These are phyloP conservation scores for Quercus phellos DNA, from an alignment of 331 rosid genomes.

Conservation along the genomic window DNA sequence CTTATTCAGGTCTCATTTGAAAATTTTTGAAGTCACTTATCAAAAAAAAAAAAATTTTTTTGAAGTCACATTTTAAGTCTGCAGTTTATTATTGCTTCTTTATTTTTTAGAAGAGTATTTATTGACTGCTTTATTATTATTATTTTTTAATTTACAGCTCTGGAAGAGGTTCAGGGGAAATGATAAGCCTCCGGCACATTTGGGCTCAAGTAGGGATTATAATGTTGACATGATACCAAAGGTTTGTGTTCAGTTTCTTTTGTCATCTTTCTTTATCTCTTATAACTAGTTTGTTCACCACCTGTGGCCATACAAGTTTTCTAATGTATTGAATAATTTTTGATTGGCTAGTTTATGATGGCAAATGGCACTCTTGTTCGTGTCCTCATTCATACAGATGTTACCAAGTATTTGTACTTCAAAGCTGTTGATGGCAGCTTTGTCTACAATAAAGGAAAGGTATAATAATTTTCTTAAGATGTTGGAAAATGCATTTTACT, in stretches of 20 bases:
- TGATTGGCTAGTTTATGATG: constrained; percentile 77
- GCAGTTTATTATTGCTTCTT: not conserved
- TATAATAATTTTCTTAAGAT: not conserved
- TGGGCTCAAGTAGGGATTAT: constrained; percentile 94
- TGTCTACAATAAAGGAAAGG: constrained; percentile 28
- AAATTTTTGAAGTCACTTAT: no score
- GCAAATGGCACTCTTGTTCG: constrained; percentile 95
- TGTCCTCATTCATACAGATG: constrained; percentile 93
- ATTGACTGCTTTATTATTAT: not conserved
- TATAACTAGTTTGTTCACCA: not conserved
- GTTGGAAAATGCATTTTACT: not conserved
- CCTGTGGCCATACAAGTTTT: not conserved
- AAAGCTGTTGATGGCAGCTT: constrained; percentile 71
- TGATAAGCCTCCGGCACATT: constrained; percentile 73
- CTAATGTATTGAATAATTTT: not conserved
- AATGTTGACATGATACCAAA: constrained; percentile 96
- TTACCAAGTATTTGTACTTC: constrained; percentile 88
- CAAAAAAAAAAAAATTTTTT: no score
- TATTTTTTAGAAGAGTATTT: constrained; percentile 6
- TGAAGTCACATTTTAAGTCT: not conserved
- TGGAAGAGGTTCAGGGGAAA: constrained; percentile 92
- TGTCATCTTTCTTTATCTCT: not conserved
- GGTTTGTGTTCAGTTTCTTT: constrained; percentile 34
- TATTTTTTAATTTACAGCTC: constrained; percentile 41
- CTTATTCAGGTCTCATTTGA: constrained; percentile 49